Evolutionary conservation across 1,284 basidiomycete species (phyloP).

Genomic region (Cryptococcus sp.): DNA sequence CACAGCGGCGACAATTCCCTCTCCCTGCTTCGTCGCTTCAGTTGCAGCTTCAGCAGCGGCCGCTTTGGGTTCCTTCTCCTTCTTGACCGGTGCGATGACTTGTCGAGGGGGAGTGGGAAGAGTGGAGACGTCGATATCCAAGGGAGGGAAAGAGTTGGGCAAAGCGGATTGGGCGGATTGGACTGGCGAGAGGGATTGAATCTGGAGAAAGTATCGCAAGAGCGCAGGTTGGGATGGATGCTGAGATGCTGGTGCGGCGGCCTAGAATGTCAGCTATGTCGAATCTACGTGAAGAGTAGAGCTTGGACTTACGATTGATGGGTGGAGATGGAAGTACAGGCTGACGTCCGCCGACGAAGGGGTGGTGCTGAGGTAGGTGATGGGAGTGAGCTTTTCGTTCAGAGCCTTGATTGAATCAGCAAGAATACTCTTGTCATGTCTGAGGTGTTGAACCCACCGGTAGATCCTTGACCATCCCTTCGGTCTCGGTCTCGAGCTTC

Average conservation of each 20-base stretch:
- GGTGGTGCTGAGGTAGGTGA: constrained; percentile 71
- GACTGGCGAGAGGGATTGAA: constrained; percentile 64
- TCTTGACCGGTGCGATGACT: constrained; percentile 64
- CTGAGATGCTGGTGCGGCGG: constrained; percentile 50
- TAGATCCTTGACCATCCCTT: constrained; percentile 33
- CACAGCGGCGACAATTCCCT: constrained; percentile 19
- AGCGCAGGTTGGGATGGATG: constrained; percentile 72
- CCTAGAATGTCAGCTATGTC: constrained; percentile 9
- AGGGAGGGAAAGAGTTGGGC: constrained; percentile 52
- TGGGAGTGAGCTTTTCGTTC: constrained; percentile 63
- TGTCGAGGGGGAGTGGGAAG: constrained; percentile 70
- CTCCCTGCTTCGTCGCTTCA: constrained; percentile 7
- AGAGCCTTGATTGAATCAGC: constrained; percentile 55
- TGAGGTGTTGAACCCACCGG: constrained; percentile 21
- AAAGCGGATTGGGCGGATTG: constrained; percentile 39
- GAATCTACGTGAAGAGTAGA: background rate
- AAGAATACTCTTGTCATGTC: too few species aligned
- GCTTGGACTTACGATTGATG: constrained; percentile 58
- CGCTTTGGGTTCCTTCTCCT: constrained; percentile 57
- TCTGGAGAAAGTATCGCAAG: constrained; percentile 88
- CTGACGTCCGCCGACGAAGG: constrained; percentile 82
- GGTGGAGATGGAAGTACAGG: constrained; percentile 74
- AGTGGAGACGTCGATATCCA: constrained; percentile 66
- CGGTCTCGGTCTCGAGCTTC: constrained; percentile 32
- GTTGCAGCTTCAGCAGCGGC: constrained; percentile 20